Base-by-base conservation (phyloP, 75 land plant genomes). In the Picea sitchensis region DNA sequence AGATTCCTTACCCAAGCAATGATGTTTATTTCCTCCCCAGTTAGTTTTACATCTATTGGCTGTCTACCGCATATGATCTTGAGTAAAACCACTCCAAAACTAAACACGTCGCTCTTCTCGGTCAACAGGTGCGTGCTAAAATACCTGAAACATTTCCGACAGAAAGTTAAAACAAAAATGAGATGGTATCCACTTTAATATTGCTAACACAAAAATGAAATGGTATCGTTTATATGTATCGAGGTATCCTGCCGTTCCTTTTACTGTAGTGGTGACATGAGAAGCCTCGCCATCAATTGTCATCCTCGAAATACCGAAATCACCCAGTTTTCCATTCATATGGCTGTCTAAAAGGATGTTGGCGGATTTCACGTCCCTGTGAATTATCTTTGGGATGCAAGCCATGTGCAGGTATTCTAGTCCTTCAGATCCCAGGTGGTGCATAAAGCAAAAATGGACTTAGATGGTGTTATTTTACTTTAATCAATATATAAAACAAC, bases 241-340 rank as follows among this genome's bases (percentile, higher is more conserved):
- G 26, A 26, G 26, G 9, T 82, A 82, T 54, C 83, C 83, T 51
- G 62, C 82, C 6, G 84, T 80, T 61, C 84, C 68, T 73, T 57
- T 83, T 14, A 80, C 65, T 26, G 26, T 26, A 26, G 81, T 80
- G 12, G 34, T 5, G 13, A 76, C 61, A 59, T 57, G 64, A 15
- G 84, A 59, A 14, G 68, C 61, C 17, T 56, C 84, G 3, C 5
- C 58, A 7, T 73, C 68, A 14, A 59, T 34, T 13, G 14, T 15
- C 14, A 51, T 34, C 51, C 57, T 83, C 44, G 60, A 83, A 58
- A 83, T 63, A 58, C 84, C 84, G 6, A 41, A 41, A 5, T 41
- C 44, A 3, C 5, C 44, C 5, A 41, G 44, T 41, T 41, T 41
- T 41, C 44, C 44, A 41, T 41, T 41, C 44, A 41, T 41, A 5